Conservation (phyloP, 108 stramenopile species). For the Nannochloropsis oceanica region DNA sequence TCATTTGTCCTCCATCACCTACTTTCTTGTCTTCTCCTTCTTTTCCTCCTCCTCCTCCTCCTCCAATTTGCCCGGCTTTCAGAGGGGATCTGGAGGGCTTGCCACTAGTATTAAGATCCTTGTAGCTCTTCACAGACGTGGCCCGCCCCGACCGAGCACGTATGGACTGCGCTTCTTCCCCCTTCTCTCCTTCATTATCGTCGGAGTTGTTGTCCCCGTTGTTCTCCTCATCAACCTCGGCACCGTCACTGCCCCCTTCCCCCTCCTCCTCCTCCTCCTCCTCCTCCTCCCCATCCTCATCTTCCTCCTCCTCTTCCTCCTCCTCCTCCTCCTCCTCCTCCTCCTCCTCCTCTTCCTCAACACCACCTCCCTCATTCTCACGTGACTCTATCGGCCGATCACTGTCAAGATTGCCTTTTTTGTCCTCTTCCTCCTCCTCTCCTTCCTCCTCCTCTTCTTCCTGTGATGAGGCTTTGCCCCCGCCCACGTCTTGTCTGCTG, state of each 20-base stretch:
- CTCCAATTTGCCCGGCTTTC: background rate
- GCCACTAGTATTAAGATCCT: background rate
- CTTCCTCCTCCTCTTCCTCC: background rate
- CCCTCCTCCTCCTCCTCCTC: background rate
- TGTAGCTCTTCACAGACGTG: background rate
- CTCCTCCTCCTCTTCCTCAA: background rate
- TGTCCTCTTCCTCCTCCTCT: too few relatives aligned
- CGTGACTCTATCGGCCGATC: too few relatives aligned
- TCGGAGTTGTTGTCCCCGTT: background rate
- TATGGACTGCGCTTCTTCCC: background rate
- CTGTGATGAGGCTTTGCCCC: too few relatives aligned
- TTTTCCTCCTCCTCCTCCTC: background rate
- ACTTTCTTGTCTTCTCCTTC: background rate
- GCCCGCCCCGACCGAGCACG: background rate
- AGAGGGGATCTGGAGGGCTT: background rate
- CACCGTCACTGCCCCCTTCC: background rate
- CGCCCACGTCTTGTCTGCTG: too few relatives aligned
- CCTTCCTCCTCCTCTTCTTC: too few relatives aligned
- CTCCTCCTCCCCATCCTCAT: background rate
- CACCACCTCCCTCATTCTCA: background rate
- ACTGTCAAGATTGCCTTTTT: too few relatives aligned
- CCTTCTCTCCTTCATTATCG: background rate
- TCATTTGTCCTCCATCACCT: too few relatives aligned
- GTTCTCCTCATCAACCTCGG: background rate
- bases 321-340: background rate